Evolutionary conservation across 306 rosid genomes (phyloP).

Genomic region (Chamaecrista fasciculata): DNA sequence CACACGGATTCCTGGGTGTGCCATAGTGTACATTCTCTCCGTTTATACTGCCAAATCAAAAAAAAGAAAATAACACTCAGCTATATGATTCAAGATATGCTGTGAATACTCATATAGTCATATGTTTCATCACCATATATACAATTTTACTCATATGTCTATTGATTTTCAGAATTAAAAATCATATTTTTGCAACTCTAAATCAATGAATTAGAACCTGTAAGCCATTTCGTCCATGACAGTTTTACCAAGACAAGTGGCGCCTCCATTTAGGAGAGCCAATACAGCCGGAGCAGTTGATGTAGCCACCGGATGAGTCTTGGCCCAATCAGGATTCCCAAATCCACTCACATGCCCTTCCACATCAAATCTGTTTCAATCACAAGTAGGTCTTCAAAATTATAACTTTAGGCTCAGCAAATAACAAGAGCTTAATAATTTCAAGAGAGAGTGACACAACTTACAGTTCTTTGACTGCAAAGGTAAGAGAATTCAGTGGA

Average conservation of each 20-base stretch:
- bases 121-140: too few species aligned
- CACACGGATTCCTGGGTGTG: conserved; percentile 52
- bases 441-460: conserved; percentile 5
- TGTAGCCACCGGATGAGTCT: conserved; percentile 75
- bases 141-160: too few species aligned
- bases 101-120: conserved; percentile 1
- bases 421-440: background rate
- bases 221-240: conserved; percentile 97
- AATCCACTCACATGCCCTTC: conserved; percentile 77
- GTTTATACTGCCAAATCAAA: conserved; percentile 41
- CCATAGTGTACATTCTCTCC: conserved; percentile 53
- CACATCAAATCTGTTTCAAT: conserved; percentile 75
- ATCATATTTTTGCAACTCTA: too few species aligned
- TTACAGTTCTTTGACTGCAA: conserved; percentile 93
- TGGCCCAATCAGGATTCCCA: conserved; percentile 91
- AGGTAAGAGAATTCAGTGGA: conserved; percentile 73
- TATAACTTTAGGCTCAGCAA: background rate
- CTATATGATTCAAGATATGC: background rate
- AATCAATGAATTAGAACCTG: conserved; percentile 55
- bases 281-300: conserved; percentile 70
- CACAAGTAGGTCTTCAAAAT: background rate
- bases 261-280: conserved; percentile 69
- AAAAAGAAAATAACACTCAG: too few species aligned
- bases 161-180: too few species aligned
- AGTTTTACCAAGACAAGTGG: conserved; percentile 79